Conservation (phyloP, 305 asterid genomes). For the Coffea humblotiana region DNA sequence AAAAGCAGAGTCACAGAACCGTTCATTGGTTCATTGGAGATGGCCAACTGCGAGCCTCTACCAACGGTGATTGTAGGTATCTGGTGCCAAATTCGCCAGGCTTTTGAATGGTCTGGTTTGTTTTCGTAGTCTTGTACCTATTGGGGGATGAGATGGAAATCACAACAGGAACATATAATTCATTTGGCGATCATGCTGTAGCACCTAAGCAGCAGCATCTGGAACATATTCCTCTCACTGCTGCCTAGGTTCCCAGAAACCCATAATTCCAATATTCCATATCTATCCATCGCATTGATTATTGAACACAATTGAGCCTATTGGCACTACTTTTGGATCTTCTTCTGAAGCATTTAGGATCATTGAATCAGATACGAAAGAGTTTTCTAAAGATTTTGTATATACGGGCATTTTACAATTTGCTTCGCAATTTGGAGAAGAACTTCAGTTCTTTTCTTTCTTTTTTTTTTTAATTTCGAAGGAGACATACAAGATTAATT, state of each 20-base stretch:
- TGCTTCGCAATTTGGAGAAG: no score
- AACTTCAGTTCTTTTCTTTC: no score
- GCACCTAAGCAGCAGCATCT: neutral
- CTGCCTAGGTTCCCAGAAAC: neutral
- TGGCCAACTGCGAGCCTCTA: neutral
- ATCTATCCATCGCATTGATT: no score
- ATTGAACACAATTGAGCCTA: no score
- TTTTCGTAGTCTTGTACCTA: neutral
- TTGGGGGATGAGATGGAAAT: neutral
- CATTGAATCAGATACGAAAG: no score
- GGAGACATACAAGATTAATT: no score
- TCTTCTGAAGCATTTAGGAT: no score
- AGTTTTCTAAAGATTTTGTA: no score
- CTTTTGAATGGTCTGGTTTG: neutral
- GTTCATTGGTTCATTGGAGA: neutral
- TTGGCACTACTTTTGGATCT: no score
- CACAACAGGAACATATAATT: neutral
- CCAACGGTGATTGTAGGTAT: neutral
- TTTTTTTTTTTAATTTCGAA: no score
- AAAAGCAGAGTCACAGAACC: neutral
- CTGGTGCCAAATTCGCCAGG: conserved; percentile 12
- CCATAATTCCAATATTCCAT: neutral
- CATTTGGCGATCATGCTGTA: conserved; percentile 1
- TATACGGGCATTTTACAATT: no score
- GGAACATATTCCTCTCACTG: conserved; percentile 9